Base-by-base conservation (phyloP, 495 filamentous ascomycete species). In the Penicillium verhagenii region DNA sequence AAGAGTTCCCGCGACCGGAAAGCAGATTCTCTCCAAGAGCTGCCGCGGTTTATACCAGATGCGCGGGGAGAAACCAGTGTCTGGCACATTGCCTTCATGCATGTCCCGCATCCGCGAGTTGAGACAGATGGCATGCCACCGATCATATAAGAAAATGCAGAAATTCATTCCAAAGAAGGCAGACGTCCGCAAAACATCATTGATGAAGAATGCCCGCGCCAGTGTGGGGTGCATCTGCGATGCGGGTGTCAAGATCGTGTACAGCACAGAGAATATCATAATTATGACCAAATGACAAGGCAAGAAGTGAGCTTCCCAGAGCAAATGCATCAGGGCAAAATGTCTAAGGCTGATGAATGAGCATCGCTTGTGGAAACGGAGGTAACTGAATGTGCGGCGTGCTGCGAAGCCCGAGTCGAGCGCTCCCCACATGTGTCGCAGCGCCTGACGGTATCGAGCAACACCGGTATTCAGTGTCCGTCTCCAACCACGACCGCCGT, bases 351-450 rank as follows among this genome's bases (percentile, higher is more conserved):
- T 58, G 1, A 73, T 53, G 47, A 68, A 60, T 24, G 66, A 28
- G 42, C 61, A 67, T 8, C 60, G 64, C 24, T 62, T 51, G 33
- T 64, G 51, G 37, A 60, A 57, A 11, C 58, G 60, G 16, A 70
- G 56, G 20, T 64, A 61, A 35, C 61, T 50, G 21, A 70, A 14
- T n/a, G 62, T 63, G 23, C 65, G 53, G 3, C 68, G 67, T 11
- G 66, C 64, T 9, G 83, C 83, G 58, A 76, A 89, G 9, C 86
- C 86, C 13, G 79, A 81, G 53, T 89, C 86, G 6, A 89, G 68
- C 39, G 83, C 77, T 58, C 86, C 86, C 86, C 85, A 88, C 86
- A 89, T 89, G 71, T 89, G 86, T 54, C 86, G 72, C 33, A 86
- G 52, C 6, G 80, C 85, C 70, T 89, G 86, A 58, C 78, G 80